Evolutionary conservation across 108 stramenopile genomes (phyloP).

Genomic region (Nitzschia palea): DNA sequence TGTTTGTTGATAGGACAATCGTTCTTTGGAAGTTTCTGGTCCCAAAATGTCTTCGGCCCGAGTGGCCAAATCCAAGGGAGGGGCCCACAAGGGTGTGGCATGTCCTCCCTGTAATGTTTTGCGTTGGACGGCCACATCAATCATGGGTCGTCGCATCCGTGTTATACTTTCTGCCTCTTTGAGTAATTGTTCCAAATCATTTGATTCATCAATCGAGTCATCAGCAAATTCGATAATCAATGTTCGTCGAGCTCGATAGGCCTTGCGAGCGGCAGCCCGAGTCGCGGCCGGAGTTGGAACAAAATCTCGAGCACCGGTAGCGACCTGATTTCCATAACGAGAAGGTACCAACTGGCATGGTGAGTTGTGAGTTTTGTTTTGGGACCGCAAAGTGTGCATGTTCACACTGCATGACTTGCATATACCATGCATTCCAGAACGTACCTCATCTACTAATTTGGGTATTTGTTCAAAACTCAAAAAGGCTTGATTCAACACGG

Average conservation of each 20-base stretch:
- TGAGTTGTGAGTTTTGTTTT: too few species aligned
- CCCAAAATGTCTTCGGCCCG: conserved; percentile 70
- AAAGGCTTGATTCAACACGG: conserved; percentile 67
- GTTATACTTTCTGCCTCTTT: conserved; percentile 83
- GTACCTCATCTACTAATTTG: conserved; percentile 79
- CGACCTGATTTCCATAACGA: conserved; percentile 33
- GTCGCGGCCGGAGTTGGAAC: conserved; percentile 76
- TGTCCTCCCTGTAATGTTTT: conserved; percentile 65
- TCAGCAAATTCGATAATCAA: conserved; percentile 83
- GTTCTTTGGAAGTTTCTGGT: conserved; percentile 47
- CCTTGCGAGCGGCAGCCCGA: conserved; percentile 67
- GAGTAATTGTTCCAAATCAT: conserved; percentile 76
- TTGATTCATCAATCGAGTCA: conserved; percentile 89
- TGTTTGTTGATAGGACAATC: conserved; percentile 44
- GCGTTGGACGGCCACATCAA: conserved; percentile 81
- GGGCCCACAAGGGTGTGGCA: conserved; percentile 69
- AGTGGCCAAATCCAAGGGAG: conserved; percentile 59
- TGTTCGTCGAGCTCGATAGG: conserved; percentile 88
- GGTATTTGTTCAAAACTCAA: conserved; percentile 90
- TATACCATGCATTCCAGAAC: too few species aligned
- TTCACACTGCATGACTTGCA: too few species aligned
- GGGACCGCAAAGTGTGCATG: too few species aligned
- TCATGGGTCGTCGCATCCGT: conserved; percentile 91
- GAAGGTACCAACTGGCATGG: neutral
- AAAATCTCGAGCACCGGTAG: conserved; percentile 86